Evolutionary conservation across 1,284 basidiomycete species (phyloP).

Genomic region (Cutaneotrichosporon spelunceum): DNA sequence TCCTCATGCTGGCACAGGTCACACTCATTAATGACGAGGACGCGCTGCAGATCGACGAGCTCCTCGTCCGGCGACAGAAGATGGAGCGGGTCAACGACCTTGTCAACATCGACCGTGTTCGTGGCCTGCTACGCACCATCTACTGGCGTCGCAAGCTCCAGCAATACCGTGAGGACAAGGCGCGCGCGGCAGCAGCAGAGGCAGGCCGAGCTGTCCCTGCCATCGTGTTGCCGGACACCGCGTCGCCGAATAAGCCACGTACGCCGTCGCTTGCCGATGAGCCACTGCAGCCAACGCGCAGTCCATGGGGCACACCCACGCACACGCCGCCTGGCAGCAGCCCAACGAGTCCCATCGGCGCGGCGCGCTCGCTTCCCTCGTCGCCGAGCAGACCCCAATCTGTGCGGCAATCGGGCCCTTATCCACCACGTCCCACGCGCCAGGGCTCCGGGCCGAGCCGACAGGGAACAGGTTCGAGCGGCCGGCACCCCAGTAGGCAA

Average conservation of each 20-base stretch:
- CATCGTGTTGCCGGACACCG: constrained; percentile 41
- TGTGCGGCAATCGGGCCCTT: neutral
- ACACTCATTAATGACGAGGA: constrained; percentile 86
- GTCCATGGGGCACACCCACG: constrained; percentile 16
- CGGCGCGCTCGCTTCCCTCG: constrained; percentile 5
- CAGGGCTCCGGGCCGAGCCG: neutral
- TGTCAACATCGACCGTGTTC: constrained; percentile 77
- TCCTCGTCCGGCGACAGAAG: constrained; percentile 69
- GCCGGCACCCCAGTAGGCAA: neutral
- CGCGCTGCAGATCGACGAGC: constrained; percentile 76
- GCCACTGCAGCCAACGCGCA: constrained; percentile 20
- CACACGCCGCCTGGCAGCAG: constrained; percentile 3
- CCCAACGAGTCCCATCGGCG: neutral
- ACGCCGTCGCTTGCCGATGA: constrained; percentile 28
- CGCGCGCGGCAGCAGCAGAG: constrained; percentile 32
- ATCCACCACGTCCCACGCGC: neutral
- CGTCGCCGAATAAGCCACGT: constrained; percentile 20
- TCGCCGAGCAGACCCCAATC: neutral
- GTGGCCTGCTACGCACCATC: constrained; percentile 71
- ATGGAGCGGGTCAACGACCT: constrained; percentile 75
- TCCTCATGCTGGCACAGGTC: constrained; percentile 82
- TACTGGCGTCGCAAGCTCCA: constrained; percentile 69
- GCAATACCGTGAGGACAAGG: constrained; percentile 29
- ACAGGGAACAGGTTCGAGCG: constrained; percentile 3
- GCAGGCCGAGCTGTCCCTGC: constrained; percentile 45